Base-by-base conservation (phyloP, 345 rosid genomes). In the Salix suchowensis region DNA sequence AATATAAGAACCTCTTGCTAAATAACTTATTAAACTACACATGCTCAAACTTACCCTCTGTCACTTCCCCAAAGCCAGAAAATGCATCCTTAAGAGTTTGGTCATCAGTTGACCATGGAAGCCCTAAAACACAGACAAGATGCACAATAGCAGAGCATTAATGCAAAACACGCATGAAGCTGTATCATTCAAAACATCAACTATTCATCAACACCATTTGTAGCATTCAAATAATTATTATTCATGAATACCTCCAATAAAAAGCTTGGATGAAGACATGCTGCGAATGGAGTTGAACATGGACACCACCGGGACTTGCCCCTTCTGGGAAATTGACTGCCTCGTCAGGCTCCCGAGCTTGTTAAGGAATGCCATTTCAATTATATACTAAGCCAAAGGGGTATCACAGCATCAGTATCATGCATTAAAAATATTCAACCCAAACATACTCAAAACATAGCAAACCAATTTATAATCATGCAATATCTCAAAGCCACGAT, bases 231-330 rank as follows among this genome's bases (percentile, higher is more conserved):
- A 23, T 2, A 9, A 10, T 13, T n/a, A 8, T 55, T n/a, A 1
- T 9, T n/a, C 5, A 55, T 55, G 14, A 55, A n/a, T n/a, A n/a
- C 26, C 98, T 88, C 97, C 97, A 34, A 95, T 26, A 66, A 92
- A 95, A 73, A 95, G 94, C 81, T 88, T 91, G 9, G 80, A 61
- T 6, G 82, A 23, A 0, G 94, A 88, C 90, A 88, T 81, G 75
- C 50, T 68, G 26, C 97, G 91, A 28, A 89, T 76, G 64, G 97
- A 80, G 72, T 84, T 88, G 10, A 91, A 70, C 90, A 95, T 76
- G 23, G 92, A 83, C 15, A 86, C 70, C 78, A 81, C 72, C 2
- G 88, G 85, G 70, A 46, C 79, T 84, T 82, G 84, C 37, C 85
- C 88, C 61, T 77, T 89, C 34, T 79, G 89, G 30, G 83, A 77